Evolutionary conservation across 2,329 filamentous ascomycete genomes (phyloP), one percentile per base, ranked within the genome.

Genomic region (Exophiala spinifera): DNA sequence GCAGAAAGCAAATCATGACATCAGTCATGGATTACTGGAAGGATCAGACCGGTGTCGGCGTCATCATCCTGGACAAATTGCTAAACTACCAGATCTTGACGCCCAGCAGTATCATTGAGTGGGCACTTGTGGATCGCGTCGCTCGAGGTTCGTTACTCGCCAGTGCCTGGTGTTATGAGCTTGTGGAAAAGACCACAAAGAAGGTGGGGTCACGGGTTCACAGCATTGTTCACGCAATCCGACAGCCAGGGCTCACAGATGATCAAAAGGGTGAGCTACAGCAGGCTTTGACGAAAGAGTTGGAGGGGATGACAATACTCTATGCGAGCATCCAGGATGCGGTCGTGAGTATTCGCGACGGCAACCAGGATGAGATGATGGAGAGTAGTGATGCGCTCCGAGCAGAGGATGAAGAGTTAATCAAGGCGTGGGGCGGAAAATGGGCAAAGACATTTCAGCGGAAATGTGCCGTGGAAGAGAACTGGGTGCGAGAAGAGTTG

Each of bases 21-120:
- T 89, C 89, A 3, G 91, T 97, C 36, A 89, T 96, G 76, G 80
- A 85, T 37, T 99, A 96, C 76, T 99, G 94, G 94, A 82, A 83
- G 44, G 86, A 92, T 28, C 92, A 99, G 65, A 91, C 92, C 0
- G 94, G 94, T 56, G 86, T 95, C 40, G 94, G 91, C 2, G 83
- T 97, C 63, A 89, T 88, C 64, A 95, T 99, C 64, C 82, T 97
- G 55, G 92, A 97, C 76, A 97, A 97, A 73, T 81, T 99, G 4
- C 85, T 99, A 64, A 99, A 97, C 74, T 99, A 96, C 75, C 91
- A 89, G 13, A 96, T 99, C 64, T 79, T 99, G 33, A 91, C 87
- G 7, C 94, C 94, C 0, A 77, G 85, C 53, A 86, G 86, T 14
- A 91, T 99, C 23, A 81, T 96, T 45, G 86, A 95, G 66, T 99